Percentiles rank a stretch among this genome's conserved stretches.
Evolutionary conservation across 2,329 filamentous ascomycete species (phyloP).

Genomic region (Pezicula rhizophila): DNA sequence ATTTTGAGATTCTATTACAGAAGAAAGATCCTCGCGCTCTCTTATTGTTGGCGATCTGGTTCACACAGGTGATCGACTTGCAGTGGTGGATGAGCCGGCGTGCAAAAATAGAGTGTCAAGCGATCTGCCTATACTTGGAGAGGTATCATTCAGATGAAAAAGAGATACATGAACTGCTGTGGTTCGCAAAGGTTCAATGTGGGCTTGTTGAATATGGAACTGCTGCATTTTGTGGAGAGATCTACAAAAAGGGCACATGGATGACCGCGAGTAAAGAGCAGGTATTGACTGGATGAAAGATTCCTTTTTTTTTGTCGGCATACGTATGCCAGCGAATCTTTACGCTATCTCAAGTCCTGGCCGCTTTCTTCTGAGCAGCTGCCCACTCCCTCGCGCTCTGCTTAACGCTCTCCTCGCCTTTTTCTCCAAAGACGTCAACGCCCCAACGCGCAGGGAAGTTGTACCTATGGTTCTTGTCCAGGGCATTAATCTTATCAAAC

Average conservation of each 20-base stretch:
- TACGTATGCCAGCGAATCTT: no score
- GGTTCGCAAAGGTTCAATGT: conserved; percentile 8
- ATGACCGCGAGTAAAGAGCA: no score
- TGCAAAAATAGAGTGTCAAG: conserved; percentile 38
- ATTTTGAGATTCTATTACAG: conserved; percentile 38
- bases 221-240: no score
- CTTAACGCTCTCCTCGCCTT: conserved; percentile 27
- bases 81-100: conserved; percentile 43
- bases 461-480: conserved; percentile 33
- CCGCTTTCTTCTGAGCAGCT: conserved; percentile 22
- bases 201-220: no score
- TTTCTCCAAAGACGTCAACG: conserved; percentile 34
- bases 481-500: conserved; percentile 29
- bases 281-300: no score
- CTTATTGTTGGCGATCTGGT: conserved; percentile 49
- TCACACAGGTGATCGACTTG: conserved; percentile 37
- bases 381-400: conserved; percentile 27
- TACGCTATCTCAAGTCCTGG: no score
- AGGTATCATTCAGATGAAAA: conserved; percentile 18
- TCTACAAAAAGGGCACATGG: no score
- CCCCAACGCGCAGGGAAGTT: conserved; percentile 35
- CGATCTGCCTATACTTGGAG: conserved; percentile 39
- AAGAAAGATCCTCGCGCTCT: conserved; percentile 46
- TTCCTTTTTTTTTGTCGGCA: no score
- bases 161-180: conserved; percentile 10